Evolutionary conservation across 2,329 filamentous ascomycete species (phyloP), one percentile per base, ranked within the genome.

Genomic region (Aspergillus sp.): DNA sequence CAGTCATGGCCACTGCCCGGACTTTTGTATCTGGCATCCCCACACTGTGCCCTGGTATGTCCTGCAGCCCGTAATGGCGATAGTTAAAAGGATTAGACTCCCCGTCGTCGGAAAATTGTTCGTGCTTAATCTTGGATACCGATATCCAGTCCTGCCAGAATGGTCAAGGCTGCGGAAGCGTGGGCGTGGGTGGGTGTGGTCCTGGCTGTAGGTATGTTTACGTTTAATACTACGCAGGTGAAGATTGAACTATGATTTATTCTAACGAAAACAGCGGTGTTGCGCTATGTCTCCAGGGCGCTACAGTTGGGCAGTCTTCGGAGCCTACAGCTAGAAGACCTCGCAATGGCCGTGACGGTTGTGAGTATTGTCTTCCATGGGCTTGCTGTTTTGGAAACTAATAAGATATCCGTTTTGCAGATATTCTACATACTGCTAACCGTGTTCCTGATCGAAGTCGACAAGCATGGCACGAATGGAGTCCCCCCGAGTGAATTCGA

Each of bases 401-500:
- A 31, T 31, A 9, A 31, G 9, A 4, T 31, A 4, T 21, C 21
- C 4, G 23, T 7, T 6, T 25, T 31, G 8, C 4, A 31, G 45
- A 57, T 61, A 56, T 41, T 66, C 15, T 78, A 77, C 51, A 78
- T 77, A 14, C 70, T 77, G 6, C 72, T 80, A 15, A 77, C 78
- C 43, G 71, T 79, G 5, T 73, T 71, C 31, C 73, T 78, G 46
- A 75, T 79, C 57, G 69, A 78, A 56, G 76, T 80, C 2, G 74
- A 74, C 55, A 66, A 74, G 47, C 73, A 77, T 62, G 77, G 78
- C 56, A 80, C 76, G 62, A 81, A 80, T 58, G 79, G 78, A 39
- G 76, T 80, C 55, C 65, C 75, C 4, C 66, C 69, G 4, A 71
- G 73, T 0, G 65, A 68, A 6, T 68, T 74, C 3, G 68, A 67